A percentile compares a stretch with the other conserved stretches of the same genome.
phyloP scores from a whole-genome alignment of 352 stramenopile species.

The Phytopythium vexans region DNA sequence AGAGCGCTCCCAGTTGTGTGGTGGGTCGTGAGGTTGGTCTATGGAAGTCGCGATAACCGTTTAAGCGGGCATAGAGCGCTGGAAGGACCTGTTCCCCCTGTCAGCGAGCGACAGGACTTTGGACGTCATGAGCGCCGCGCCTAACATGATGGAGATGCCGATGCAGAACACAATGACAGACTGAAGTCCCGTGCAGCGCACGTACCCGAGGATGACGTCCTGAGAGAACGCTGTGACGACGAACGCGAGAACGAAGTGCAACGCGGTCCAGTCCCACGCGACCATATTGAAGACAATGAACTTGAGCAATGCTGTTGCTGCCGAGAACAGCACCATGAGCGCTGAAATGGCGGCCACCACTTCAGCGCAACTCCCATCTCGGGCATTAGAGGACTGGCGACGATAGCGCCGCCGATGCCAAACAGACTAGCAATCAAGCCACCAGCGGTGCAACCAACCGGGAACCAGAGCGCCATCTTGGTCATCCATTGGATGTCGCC shows the following conservation, averaged over 20 bases:
- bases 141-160: slow-evolving; percentile 34
- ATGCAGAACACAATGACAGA: slow-evolving; percentile 70
- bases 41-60: slow-evolving; percentile 46
- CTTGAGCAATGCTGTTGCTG: slow-evolving; percentile 46
- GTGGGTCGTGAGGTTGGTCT: slow-evolving; percentile 31
- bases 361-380: slow-evolving; percentile 24
- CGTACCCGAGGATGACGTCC: slow-evolving; percentile 46
- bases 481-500: slow-evolving; percentile 46
- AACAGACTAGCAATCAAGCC: slow-evolving; percentile 50
- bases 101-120: no score
- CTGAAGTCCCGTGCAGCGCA: slow-evolving; percentile 44
- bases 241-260: slow-evolving; percentile 41
- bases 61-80: no score
- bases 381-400: slow-evolving; percentile 25
- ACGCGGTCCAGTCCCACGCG: slow-evolving; percentile 44
- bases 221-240: slow-evolving; percentile 44
- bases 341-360: slow-evolving; percentile 35
- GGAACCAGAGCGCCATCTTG: slow-evolving; percentile 41
- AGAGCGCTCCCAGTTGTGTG: slow-evolving; percentile 33
- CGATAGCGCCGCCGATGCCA: slow-evolving; percentile 44
- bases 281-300: slow-evolving; percentile 56
- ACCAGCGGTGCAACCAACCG: slow-evolving; percentile 29
- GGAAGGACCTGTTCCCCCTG: no score
- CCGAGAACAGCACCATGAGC: slow-evolving; percentile 53
- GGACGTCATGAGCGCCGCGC: slow-evolving; percentile 48